Evolutionary conservation across 2,329 filamentous ascomycete genomes (phyloP).

Genomic region (Colletotrichum lini): DNA sequence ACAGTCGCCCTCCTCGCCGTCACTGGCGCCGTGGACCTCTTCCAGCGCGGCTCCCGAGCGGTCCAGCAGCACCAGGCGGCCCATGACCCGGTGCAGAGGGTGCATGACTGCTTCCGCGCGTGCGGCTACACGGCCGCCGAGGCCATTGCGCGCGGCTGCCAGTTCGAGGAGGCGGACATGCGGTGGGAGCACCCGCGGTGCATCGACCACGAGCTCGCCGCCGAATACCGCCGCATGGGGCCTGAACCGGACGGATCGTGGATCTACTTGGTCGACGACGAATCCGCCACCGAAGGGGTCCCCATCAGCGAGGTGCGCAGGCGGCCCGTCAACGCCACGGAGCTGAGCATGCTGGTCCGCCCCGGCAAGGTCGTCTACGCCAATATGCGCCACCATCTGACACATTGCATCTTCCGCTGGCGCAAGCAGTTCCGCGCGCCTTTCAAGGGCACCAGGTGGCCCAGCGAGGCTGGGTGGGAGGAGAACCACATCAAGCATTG

Average conservation of each 20-base stretch:
- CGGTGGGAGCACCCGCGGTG: conserved; percentile 13
- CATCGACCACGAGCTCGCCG: conserved; percentile 18
- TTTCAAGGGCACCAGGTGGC: conserved; percentile 9
- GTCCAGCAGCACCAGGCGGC: conserved; percentile 8
- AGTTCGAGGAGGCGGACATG: conserved; percentile 19
- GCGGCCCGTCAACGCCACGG: conserved; percentile 16
- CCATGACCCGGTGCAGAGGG: conserved; percentile 9
- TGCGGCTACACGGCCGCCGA: conserved; percentile 20
- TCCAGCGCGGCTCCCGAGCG: background rate
- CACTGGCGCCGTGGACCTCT: conserved; percentile 7
- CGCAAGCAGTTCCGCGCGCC: conserved; percentile 23
- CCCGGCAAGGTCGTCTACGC: conserved; percentile 14
- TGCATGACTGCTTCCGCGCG: conserved; percentile 19
- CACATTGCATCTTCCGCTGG: conserved; percentile 21
- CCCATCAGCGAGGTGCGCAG: conserved; percentile 20
- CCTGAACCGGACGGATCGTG: conserved; percentile 14
- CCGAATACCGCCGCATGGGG: conserved; percentile 10
- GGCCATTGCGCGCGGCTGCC: conserved; percentile 12
- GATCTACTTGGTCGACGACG: conserved; percentile 7
- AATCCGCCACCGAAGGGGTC: conserved; percentile 3
- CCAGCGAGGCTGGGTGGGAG: conserved; percentile 15
- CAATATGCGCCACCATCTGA: conserved; percentile 18
- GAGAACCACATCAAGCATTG: conserved; percentile 25
- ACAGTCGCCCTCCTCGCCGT: conserved; percentile 9
- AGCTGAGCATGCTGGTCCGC: conserved; percentile 15